These are phyloP conservation scores for Galerina marginata DNA, from an alignment of 768 basidiomycete species.

Conservation along the genomic window DNA sequence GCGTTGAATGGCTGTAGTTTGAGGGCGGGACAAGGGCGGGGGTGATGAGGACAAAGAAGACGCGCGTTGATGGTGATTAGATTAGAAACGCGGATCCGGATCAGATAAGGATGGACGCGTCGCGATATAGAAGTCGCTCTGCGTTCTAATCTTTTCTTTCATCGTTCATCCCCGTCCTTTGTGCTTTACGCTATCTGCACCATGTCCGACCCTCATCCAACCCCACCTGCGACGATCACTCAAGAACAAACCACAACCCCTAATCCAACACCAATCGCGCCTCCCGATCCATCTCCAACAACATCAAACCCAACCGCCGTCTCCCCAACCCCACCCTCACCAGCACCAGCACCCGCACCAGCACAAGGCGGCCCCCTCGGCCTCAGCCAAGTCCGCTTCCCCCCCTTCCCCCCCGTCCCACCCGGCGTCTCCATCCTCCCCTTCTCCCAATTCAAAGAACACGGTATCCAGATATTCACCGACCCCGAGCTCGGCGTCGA, in stretches of 20 bases:
- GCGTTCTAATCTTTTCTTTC: too few relatives aligned
- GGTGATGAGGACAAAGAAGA: background rate
- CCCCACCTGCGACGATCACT: too few relatives aligned
- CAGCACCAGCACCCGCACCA: background rate
- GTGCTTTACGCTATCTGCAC: too few relatives aligned
- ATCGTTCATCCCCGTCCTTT: too few relatives aligned
- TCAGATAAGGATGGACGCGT: background rate
- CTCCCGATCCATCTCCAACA: background rate
- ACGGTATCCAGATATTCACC: slow-evolving; percentile 57
- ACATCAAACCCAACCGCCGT: background rate
- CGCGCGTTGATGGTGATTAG: background rate
- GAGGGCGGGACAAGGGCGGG: too few relatives aligned
- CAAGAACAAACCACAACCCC: too few relatives aligned
- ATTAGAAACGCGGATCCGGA: background rate
- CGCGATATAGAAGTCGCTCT: background rate
- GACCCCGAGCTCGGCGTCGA: slow-evolving; percentile 51
- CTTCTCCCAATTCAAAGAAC: slow-evolving; percentile 61
- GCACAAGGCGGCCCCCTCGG: background rate
- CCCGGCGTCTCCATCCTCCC: slow-evolving; percentile 54
- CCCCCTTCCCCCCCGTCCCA: slow-evolving; percentile 34
- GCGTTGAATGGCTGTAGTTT: too few relatives aligned
- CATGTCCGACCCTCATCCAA: too few relatives aligned
- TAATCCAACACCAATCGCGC: too few relatives aligned
- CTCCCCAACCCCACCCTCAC: background rate
- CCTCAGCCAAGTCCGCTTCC: slow-evolving; percentile 23